Evolutionary conservation across 306 rosid genomes (phyloP).

Genomic region (Trifolium fragiferum): DNA sequence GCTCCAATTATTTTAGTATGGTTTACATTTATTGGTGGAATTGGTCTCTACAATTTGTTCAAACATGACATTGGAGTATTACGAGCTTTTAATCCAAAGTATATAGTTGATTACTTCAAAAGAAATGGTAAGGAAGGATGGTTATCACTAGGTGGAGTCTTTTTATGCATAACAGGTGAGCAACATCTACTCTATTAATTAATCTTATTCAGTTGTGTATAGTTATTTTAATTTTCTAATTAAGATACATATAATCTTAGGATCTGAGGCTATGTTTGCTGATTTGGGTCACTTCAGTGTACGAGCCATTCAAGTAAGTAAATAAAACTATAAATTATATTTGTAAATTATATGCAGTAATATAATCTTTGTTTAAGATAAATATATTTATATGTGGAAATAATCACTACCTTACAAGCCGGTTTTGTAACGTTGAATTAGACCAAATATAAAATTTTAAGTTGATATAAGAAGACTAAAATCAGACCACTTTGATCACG

Average conservation of each 20-base stretch:
- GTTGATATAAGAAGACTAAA: no score
- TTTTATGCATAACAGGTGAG: constrained; percentile 52
- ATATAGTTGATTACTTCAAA: constrained; percentile 54
- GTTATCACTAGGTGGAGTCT: constrained; percentile 59
- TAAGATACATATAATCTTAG: constrained; percentile 34
- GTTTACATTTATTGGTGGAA: constrained; percentile 51
- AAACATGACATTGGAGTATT: constrained; percentile 51
- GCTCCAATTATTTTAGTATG: constrained; percentile 46
- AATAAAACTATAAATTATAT: constrained; percentile 13
- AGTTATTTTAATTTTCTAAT: constrained; percentile 18
- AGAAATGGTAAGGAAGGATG: constrained; percentile 55
- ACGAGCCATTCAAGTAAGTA: constrained; percentile 71
- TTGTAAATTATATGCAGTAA: not conserved
- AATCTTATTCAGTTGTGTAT: not conserved
- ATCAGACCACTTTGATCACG: no score
- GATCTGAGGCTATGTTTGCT: constrained; percentile 95
- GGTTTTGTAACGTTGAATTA: no score
- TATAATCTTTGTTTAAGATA: no score
- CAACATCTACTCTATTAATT: not conserved
- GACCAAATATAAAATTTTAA: no score
- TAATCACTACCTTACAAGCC: no score
- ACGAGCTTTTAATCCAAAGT: constrained; percentile 54
- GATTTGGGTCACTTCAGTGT: constrained; percentile 89
- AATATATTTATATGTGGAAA: no score
- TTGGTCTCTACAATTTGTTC: constrained; percentile 53